Conservation (phyloP, 2,329 filamentous ascomycete genomes). For the Monosporascus sp. region DNA sequence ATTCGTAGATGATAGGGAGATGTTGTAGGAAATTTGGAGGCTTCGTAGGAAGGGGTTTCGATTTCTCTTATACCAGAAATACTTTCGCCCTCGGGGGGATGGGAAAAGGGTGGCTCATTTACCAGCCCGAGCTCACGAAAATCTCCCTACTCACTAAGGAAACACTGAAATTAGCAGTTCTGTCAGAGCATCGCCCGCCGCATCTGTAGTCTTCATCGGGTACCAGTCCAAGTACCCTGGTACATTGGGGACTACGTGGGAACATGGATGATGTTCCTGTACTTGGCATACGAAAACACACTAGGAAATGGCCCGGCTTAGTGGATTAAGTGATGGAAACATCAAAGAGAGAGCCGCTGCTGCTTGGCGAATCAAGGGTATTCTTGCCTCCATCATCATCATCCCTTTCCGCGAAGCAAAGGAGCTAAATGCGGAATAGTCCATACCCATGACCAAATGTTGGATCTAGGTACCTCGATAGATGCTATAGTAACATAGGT, state of each 20-base stretch:
- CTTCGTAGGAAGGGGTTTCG: constrained; percentile 20
- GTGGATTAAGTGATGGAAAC: background rate
- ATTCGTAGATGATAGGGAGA: constrained; percentile 16
- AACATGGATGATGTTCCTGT: background rate
- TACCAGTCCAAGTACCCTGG: background rate
- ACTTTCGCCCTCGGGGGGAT: background rate
- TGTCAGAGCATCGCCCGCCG: no score
- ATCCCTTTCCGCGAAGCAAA: background rate
- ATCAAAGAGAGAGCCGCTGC: background rate
- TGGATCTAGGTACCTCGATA: no score
- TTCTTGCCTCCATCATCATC: background rate
- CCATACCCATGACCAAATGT: background rate
- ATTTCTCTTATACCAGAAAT: constrained; percentile 27
- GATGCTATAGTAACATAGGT: no score
- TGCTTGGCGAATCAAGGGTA: background rate
- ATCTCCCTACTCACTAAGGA: no score
- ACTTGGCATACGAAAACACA: background rate
- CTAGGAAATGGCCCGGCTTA: background rate
- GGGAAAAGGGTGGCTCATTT: background rate
- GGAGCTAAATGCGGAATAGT: background rate
- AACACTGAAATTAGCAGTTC: no score
- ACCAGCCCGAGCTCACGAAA: background rate
- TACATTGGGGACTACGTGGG: background rate
- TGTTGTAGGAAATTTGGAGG: constrained; percentile 18
- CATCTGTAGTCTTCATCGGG: background rate